Evolutionary conservation across 768 basidiomycete species (phyloP).

Genomic region (Floccularia luteovirens): DNA sequence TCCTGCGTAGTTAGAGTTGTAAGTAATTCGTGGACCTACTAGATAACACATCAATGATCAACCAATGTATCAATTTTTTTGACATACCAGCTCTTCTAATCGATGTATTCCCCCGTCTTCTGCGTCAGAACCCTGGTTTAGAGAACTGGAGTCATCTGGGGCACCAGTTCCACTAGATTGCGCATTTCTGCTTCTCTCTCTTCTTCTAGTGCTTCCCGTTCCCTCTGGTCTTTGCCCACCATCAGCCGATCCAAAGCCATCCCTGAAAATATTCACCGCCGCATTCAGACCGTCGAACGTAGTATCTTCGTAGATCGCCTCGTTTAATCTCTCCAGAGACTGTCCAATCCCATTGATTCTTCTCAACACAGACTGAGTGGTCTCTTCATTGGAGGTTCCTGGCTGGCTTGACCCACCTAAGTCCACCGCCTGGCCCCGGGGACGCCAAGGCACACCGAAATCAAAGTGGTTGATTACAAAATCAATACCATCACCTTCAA

Average conservation of each 20-base stretch:
- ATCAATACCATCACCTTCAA: background rate
- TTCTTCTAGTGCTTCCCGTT: background rate
- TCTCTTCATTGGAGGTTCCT: background rate
- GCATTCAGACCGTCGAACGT: conserved; percentile 9
- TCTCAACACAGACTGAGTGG: conserved; percentile 2
- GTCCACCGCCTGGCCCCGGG: too few relatives aligned
- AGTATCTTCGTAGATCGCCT: conserved; percentile 11
- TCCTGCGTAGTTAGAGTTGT: conserved; percentile 6
- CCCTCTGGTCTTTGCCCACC: background rate
- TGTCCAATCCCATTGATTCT: conserved; percentile 11
- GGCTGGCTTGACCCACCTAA: background rate
- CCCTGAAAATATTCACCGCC: conserved; percentile 12
- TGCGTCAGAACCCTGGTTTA: background rate
- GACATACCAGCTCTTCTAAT: background rate
- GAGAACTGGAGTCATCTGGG: background rate
- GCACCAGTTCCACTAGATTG: background rate
- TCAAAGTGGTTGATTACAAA: background rate
- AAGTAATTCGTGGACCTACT: conserved; percentile 6
- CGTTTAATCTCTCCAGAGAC: conserved; percentile 14
- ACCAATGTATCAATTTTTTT: background rate
- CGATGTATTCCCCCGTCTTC: background rate
- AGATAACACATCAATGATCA: background rate
- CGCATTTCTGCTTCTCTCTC: background rate
- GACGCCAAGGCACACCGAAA: background rate
- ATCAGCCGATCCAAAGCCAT: conserved; percentile 8